Base-by-base conservation (phyloP, 257 asterid genomes). In the Misopates orontium region DNA sequence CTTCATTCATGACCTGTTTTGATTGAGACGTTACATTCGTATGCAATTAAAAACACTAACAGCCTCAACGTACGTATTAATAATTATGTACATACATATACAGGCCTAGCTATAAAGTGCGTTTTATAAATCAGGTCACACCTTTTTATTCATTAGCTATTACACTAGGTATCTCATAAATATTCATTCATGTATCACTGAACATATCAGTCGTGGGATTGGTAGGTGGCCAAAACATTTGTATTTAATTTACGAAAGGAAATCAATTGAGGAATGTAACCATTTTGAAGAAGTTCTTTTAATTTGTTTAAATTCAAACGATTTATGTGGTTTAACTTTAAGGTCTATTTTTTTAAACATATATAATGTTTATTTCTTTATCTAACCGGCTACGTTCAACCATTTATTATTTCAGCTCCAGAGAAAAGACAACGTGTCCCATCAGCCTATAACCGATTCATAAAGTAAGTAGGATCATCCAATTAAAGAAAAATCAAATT, bases 341-440 rank as follows among this genome's bases (percentile, higher is more conserved):
- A n/a, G n/a, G n/a, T n/a, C n/a, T n/a, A n/a, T n/a, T n/a, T n/a
- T n/a, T n/a, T n/a, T n/a, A n/a, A n/a, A n/a, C n/a, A n/a, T n/a
- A n/a, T n/a, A n/a, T n/a, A n/a, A n/a, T n/a, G n/a, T n/a, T n/a
- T n/a, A n/a, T n/a, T n/a, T n/a, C n/a, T n/a, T n/a, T n/a, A n/a
- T n/a, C n/a, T n/a, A n/a, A n/a, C 18, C 11, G 5, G 3, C 51
- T 45, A 3, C 10, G 9, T 45, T 13, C 51, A 45, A 45, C 18
- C 8, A 45, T 45, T 18, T n/a, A 2, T 14, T 14, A 9, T 50
- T 68, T 21, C 86, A 90, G 97, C 95, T 15, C 95, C 97, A 0
- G 97, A 87, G 84, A 90, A 88, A 79, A 79, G 93, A 62, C 97
- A 87, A 61, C 84, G 97, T 1, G 97, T 87, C 47, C 97, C 97